These are phyloP conservation scores for Sclerotinia sclerotiorum DNA, from an alignment of 2,329 filamentous ascomycete genomes.

Conservation along the genomic window DNA sequence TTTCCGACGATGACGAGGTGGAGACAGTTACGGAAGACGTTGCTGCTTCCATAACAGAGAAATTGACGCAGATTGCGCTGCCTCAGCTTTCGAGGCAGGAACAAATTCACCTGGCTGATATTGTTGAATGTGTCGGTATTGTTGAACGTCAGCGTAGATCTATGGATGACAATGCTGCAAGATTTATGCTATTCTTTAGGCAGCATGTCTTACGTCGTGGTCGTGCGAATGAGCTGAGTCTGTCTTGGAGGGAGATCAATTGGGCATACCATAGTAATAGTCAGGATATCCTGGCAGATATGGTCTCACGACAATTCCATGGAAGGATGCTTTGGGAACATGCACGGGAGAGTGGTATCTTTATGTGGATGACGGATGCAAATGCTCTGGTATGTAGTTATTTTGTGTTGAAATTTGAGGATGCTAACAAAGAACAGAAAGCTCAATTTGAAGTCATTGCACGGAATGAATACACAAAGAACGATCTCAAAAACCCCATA, in stretches of 20 bases:
- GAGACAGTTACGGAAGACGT: conserved; percentile 69
- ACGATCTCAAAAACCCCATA: conserved; percentile 82
- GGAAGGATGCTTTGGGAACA: conserved; percentile 80
- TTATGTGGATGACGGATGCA: conserved; percentile 87
- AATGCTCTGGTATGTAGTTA: conserved; percentile 65
- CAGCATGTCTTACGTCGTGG: conserved; percentile 72
- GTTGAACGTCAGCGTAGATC: conserved; percentile 86
- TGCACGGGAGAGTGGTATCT: conserved; percentile 82
- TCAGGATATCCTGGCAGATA: conserved; percentile 85
- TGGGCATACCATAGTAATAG: conserved; percentile 84
- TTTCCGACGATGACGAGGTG: conserved; percentile 55
- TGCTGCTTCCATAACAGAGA: conserved; percentile 70
- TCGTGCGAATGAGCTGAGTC: conserved; percentile 61
- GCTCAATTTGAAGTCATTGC: conserved; percentile 87
- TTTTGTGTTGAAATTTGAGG: neutral
- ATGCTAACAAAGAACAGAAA: conserved; percentile 48
- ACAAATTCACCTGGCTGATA: conserved; percentile 81
- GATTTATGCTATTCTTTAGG: conserved; percentile 84
- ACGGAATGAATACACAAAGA: conserved; percentile 87
- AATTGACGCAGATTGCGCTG: conserved; percentile 71
- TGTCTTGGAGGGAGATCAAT: conserved; percentile 76
- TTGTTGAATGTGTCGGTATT: conserved; percentile 78
- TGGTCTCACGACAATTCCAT: conserved; percentile 77
- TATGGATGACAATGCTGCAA: conserved; percentile 84
- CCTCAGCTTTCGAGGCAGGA: conserved; percentile 80